These are phyloP conservation scores for Fusarium coicis DNA, from an alignment of 2,329 filamentous ascomycete genomes.

Conservation along the genomic window DNA sequence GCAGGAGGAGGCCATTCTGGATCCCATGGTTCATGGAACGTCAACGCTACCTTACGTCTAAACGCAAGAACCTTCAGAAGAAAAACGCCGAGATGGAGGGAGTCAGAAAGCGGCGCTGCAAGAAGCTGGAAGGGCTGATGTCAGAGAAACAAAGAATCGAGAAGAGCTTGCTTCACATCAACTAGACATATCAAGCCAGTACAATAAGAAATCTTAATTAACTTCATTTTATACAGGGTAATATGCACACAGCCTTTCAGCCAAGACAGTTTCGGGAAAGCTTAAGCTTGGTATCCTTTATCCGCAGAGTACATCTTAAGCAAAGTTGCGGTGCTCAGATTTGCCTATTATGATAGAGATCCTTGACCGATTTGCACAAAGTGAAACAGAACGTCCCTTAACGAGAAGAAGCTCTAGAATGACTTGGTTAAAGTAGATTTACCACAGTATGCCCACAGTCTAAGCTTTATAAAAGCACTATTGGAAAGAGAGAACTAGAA, in stretches of 20 bases:
- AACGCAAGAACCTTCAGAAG: not conserved
- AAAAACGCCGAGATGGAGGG: not conserved
- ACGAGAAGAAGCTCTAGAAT: not conserved
- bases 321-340: not conserved
- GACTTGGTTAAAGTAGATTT: not conserved
- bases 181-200: not conserved
- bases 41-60: not conserved
- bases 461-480: too few species aligned
- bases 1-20: not conserved
- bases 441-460: too few species aligned
- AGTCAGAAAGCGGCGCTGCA: not conserved
- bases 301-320: not conserved
- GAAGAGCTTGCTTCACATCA: not conserved
- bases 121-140: not conserved
- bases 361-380: not conserved
- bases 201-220: not conserved
- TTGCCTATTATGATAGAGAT: not conserved
- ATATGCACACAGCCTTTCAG: not conserved
- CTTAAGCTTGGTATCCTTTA: rapidly evolving
- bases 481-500: too few species aligned
- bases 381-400: not conserved
- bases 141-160: not conserved
- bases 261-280: too few species aligned
- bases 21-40: not conserved
- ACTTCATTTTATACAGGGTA: not conserved